Base-by-base conservation (phyloP, 306 rosid genomes). In the Ochetophila trinervis region DNA sequence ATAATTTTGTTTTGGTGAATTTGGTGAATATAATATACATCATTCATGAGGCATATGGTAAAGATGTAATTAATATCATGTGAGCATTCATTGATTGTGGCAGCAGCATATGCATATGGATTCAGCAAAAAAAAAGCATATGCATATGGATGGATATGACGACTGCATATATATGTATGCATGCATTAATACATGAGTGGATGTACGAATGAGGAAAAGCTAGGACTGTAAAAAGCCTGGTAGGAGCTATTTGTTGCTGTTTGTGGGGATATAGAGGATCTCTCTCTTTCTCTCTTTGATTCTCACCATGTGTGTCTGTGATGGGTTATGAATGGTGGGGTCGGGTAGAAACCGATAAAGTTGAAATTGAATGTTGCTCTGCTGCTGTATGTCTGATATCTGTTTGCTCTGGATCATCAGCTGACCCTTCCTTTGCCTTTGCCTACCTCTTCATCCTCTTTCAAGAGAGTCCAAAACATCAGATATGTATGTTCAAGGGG, bases 221-320 rank as follows among this genome's bases (percentile, higher is more conserved):
- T 20, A 71, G 67, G 58, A 69, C 82, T 78, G 80, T 56, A 51
- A 79, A 84, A 88, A 87, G 87, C 72, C 81, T 72, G 86, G 19
- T 62, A 44, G 56, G 81, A 81, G 91, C 84, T 85, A 76, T 81
- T 87, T 83, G 80, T 67, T 77, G 85, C 80, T 85, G 95, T 83
- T 81, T 65, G 87, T 63, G 88, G 81, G 88, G 84, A 84, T 78
- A 67, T 80, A 27, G 84, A 74, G 84, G 90, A 84, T 86, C 96
- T 73, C 73, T 64, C 75, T 57, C 34, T 54, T 60, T 74, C 64
- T 52, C 65, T 58, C 59, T 51, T 54, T 48, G 55, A 49, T 40
- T 57, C 66, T 57, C n/a, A 35, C 27, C 57, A 5, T 37, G 15
- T 62, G 5, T 36, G 64, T 13, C 60, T 49, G 62, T 22, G 37